Base-by-base conservation (phyloP, 495 filamentous ascomycete genomes). In the Xanthoparmelia taractica region DNA sequence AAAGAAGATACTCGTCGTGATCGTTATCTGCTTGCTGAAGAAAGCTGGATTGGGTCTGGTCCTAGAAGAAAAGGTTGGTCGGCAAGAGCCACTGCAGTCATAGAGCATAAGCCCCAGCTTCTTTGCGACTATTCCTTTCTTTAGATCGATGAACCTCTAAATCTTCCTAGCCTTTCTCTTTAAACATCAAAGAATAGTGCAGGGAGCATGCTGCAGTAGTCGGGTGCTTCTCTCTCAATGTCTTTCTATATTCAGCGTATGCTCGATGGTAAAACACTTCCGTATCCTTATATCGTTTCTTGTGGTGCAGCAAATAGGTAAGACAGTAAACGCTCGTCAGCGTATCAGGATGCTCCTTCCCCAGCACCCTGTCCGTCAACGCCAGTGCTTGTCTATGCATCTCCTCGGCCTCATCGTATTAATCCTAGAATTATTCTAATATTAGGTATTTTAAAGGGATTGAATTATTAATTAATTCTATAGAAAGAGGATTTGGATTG, bases 211-310 rank as follows among this genome's bases (percentile, higher is more conserved):
- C 60, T 57, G 50, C 36, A 57, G 48, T 62, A 47, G 62, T 60
- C 47, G 48, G 47, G 61, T 52, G 41, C 34, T 59, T 55, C 31
- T 57, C 50, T 57, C 57, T 36, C 43, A 47, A 38, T 61, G 20
- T 59, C 37, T 43, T 47, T 59, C 50, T 57, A 59, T 58, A 55
- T 58, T 25, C 74, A 70, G 73, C 65, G 63, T 72, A 58, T 70
- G 59, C 59, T 61, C 59, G 45, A 52, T 52, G 45, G 17, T 61
- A 61, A 31, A 61, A 52, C 31, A 61, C 12, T 47, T 31, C 59
- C 13, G 59, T 41, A 61, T 61, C 59, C 59, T 52, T 47, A n/a
- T 61, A 61, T 38, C n/a, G n/a, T n/a, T n/a, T n/a, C n/a, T n/a
- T n/a, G n/a, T n/a, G n/a, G n/a, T n/a, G n/a, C n/a, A n/a, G n/a